A percentile compares a stretch with the other conserved stretches of the same genome.
These are phyloP conservation scores for Lentinula boryana DNA, from an alignment of 768 basidiomycete species.

Conservation along the genomic window DNA sequence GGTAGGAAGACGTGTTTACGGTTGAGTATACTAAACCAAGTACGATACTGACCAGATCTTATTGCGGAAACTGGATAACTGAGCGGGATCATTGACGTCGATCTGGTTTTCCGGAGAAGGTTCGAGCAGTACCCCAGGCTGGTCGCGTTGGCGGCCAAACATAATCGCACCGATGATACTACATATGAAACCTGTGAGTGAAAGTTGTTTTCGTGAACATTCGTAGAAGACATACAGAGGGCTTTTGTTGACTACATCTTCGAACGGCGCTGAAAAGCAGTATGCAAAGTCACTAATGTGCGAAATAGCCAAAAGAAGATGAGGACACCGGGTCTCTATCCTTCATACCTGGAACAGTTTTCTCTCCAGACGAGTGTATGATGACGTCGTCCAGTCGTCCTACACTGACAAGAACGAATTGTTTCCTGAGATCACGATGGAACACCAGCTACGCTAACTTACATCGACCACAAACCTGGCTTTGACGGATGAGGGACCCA, in stretches of 20 bases:
- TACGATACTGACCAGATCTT: slow-evolving; percentile 24
- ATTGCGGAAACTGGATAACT: slow-evolving; percentile 24
- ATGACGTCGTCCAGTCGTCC: slow-evolving; percentile 28
- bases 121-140: slow-evolving; percentile 26
- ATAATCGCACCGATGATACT: slow-evolving; percentile 29
- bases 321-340: neutral
- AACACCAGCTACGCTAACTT: neutral
- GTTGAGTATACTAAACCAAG: neutral
- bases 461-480: slow-evolving; percentile 29
- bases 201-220: neutral
- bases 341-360: slow-evolving; percentile 19
- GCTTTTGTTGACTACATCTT: slow-evolving; percentile 15
- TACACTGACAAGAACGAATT: slow-evolving; percentile 12
- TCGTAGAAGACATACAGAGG: slow-evolving; percentile 13
- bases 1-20: neutral
- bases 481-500: slow-evolving; percentile 38
- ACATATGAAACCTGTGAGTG: neutral
- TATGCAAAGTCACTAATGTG: too few species aligned
- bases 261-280: slow-evolving; percentile 15
- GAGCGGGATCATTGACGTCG: slow-evolving; percentile 21
- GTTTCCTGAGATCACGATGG: neutral
- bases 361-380: slow-evolving; percentile 24
- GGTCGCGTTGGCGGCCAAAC: slow-evolving; percentile 32
- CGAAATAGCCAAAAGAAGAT: too few species aligned
- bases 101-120: slow-evolving; percentile 17